A percentile compares a stretch with the other conserved stretches of the same genome.
phyloP scores from a whole-genome alignment of 192 early-diverging fungal species.

The Podochytrium sp. region DNA sequence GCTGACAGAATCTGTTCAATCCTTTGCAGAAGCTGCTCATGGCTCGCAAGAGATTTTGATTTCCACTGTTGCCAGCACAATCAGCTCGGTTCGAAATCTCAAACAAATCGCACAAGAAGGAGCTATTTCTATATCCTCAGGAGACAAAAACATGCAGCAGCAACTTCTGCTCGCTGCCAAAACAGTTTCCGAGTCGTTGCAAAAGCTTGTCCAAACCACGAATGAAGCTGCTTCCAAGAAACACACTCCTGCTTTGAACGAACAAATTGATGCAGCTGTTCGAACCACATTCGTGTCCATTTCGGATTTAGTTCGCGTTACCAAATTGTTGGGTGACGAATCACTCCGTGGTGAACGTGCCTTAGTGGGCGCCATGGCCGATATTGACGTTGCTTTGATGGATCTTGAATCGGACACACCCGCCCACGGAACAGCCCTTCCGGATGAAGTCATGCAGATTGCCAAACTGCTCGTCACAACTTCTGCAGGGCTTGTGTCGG shows the following conservation, averaged over 20 bases:
- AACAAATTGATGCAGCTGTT: constrained; percentile 40
- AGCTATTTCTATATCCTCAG: constrained; percentile 54
- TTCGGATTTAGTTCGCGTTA: constrained; percentile 47
- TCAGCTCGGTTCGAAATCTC: constrained; percentile 35
- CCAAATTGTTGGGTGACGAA: constrained; percentile 53
- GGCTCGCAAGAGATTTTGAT: constrained; percentile 53
- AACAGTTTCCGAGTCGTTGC: constrained; percentile 46
- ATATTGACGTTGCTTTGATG: constrained; percentile 39
- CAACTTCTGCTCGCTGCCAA: constrained; percentile 49
- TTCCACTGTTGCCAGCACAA: constrained; percentile 29
- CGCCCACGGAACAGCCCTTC: constrained; percentile 58
- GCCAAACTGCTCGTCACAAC: constrained; percentile 56
- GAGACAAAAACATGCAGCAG: constrained; percentile 60
- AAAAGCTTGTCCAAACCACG: constrained; percentile 42
- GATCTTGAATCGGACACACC: constrained; percentile 38
- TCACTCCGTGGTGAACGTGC: constrained; percentile 19
- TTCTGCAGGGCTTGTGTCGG: constrained; percentile 44
- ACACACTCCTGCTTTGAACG: constrained; percentile 25
- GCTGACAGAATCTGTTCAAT: constrained; percentile 53
- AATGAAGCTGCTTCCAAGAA: constrained; percentile 40
- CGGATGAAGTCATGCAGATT: constrained; percentile 57
- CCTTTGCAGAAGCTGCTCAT: constrained; percentile 38
- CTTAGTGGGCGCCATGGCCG: constrained; percentile 36
- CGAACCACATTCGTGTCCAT: constrained; percentile 41
- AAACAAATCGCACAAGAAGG: constrained; percentile 35